phyloP scores from a whole-genome alignment of 2,329 filamentous ascomycete species.

The Xylariaceae sp. region DNA sequence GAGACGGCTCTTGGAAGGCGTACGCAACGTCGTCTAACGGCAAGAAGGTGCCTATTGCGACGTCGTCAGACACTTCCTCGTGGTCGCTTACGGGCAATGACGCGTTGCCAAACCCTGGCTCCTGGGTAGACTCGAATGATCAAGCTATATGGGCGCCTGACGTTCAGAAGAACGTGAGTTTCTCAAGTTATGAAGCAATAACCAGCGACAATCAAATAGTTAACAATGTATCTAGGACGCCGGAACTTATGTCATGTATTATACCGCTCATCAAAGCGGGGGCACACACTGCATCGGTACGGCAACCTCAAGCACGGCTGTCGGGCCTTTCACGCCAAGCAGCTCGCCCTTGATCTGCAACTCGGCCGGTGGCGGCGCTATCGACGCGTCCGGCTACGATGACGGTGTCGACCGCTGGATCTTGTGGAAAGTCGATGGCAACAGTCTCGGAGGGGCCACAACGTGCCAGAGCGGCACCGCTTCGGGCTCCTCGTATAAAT shows the following conservation, averaged over 20 bases:
- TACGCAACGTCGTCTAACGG: slow-evolving; percentile 39
- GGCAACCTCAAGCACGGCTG: slow-evolving; percentile 36
- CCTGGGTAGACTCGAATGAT: slow-evolving; percentile 37
- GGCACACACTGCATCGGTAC: slow-evolving; percentile 41
- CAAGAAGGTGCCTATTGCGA: slow-evolving; percentile 38
- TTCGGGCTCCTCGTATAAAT: slow-evolving; percentile 30
- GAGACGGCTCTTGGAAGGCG: slow-evolving; percentile 40
- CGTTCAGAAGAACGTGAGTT: slow-evolving; percentile 40
- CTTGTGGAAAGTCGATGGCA: slow-evolving; percentile 43
- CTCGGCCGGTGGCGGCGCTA: slow-evolving; percentile 37
- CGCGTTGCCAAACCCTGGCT: slow-evolving; percentile 36
- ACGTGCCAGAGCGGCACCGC: slow-evolving; percentile 37
- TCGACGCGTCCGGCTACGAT: slow-evolving; percentile 41
- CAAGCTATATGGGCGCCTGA: slow-evolving; percentile 40
- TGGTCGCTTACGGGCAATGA: slow-evolving; percentile 38
- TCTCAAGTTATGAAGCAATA: neutral
- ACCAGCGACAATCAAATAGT: neutral
- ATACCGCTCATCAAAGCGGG: slow-evolving; percentile 37
- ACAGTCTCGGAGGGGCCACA: slow-evolving; percentile 40
- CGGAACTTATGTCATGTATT: slow-evolving; percentile 42
- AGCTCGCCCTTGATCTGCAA: slow-evolving; percentile 38
- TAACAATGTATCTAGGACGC: slow-evolving; percentile 32
- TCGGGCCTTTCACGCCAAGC: slow-evolving; percentile 37
- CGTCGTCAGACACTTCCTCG: slow-evolving; percentile 33
- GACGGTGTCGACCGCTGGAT: slow-evolving; percentile 41